These are phyloP conservation scores for Aspergillus amoenus DNA, from an alignment of 2,329 filamentous ascomycete species.

Conservation along the genomic window DNA sequence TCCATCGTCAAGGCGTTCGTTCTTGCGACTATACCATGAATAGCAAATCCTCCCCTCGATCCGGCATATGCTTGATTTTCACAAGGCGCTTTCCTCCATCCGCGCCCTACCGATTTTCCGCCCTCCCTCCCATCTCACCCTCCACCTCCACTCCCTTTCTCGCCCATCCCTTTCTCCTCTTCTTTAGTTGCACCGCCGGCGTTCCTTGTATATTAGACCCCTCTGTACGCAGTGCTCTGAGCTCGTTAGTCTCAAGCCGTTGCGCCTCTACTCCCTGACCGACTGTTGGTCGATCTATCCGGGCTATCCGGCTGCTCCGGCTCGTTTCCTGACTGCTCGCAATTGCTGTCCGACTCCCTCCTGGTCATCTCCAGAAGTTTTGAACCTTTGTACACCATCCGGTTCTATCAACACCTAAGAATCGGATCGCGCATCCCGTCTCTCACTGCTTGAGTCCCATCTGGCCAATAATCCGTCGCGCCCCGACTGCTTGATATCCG, in stretches of 20 bases:
- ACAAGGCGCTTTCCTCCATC: slow-evolving; percentile 13
- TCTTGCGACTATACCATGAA: slow-evolving; percentile 15
- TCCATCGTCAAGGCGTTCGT: slow-evolving; percentile 5
- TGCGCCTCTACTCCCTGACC: not conserved
- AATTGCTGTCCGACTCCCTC: too few relatives aligned
- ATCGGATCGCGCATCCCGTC: not conserved
- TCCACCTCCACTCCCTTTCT: slow-evolving; percentile 1
- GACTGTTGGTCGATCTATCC: not conserved
- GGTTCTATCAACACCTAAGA: too few relatives aligned
- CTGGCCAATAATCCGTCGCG: not conserved
- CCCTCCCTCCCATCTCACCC: not conserved
- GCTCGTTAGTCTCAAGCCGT: not conserved
- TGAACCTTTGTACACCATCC: too few relatives aligned
- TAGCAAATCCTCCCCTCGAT: not conserved
- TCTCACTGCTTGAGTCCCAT: not conserved
- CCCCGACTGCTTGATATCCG: not conserved
- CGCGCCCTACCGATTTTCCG: slow-evolving; percentile 17
- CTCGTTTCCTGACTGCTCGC: not conserved
- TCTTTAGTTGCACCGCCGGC: slow-evolving; percentile 3
- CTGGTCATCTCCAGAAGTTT: too few relatives aligned
- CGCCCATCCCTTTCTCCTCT: slow-evolving; percentile 6
- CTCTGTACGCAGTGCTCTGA: not conserved
- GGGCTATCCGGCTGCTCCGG: not conserved
- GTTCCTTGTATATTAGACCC: slow-evolving; percentile 1
- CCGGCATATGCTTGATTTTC: slow-evolving; percentile 10